Evolutionary conservation across 2,329 filamentous ascomycete genomes (phyloP), one percentile per base, ranked within the genome.

Genomic region (Talaromyces piceae): DNA sequence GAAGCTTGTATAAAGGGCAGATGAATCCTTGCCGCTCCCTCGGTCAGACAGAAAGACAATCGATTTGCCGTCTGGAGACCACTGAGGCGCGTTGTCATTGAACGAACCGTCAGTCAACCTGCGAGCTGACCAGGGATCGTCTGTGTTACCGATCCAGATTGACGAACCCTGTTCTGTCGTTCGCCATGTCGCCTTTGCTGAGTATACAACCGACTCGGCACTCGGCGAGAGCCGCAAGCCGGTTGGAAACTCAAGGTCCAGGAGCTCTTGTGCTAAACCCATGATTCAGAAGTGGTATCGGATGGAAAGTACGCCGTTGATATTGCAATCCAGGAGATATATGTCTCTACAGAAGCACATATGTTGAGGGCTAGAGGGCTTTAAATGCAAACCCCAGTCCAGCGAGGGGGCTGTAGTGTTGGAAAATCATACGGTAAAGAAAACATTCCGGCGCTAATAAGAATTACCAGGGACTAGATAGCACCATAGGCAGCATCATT

Each of bases 21-120:
- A 56, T 33, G 46, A 49, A n/a, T 28, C 13, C 31, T 51, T 51
- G 11, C 51, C 48, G 27, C 16, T 45, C 18, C 45, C 51, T n/a
- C 54, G 54, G 26, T 56, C 54, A 18, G 54, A 56, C 16, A 50
- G 30, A 49, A 55, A 57, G 7, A 51, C 56, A 12, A 58, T 39
- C 25, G 50, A 25, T 6, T 43, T 50, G 25, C 52, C 50, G 20
- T 57, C 55, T 12, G 56, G 56, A n/a, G 46, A 49, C 56, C 53
- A 58, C 37, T 45, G 16, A 23, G 56, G 51, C 25, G 37, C 48
- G 20, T 56, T 41, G 26, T 56, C 51, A 44, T 51, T 53, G 31
- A 54, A 56, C 26, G 51, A 41, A 41, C 54, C 51, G 18, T 43
- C 26, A 11, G 20, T 44, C 18, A 49, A 30, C 37, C n/a, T 49